Percentiles rank a stretch among this genome's conserved stretches.
These are phyloP conservation scores for Przewalskia tangutica DNA, from an alignment of 257 asterid species.

Conservation along the genomic window DNA sequence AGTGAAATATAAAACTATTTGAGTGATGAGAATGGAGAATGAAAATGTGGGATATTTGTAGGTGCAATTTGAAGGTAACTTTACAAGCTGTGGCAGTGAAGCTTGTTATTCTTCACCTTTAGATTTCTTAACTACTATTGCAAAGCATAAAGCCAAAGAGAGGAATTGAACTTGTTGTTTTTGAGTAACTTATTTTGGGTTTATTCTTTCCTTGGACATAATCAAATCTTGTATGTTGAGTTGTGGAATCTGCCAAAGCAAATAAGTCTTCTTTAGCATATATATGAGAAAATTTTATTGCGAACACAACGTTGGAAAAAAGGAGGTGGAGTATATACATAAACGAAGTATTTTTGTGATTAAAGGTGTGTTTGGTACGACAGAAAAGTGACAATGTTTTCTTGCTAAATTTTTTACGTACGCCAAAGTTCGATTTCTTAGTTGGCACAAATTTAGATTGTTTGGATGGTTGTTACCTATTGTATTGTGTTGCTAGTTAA, in stretches of 20 bases:
- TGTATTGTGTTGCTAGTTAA: too few species aligned
- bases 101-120: conserved; percentile 23
- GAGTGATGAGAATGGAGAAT: not conserved
- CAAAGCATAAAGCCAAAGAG: conserved; percentile 34
- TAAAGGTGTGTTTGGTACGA: not conserved
- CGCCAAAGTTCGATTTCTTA: too few species aligned
- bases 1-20: not conserved
- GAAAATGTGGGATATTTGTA: conserved; percentile 39
- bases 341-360: not conserved
- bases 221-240: conserved; percentile 32
- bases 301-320: not conserved
- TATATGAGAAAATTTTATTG: not conserved
- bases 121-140: conserved; percentile 39
- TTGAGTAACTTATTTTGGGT: conserved; percentile 6
- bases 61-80: conserved; percentile 18
- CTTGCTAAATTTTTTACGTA: too few species aligned
- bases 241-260: conserved; percentile 23
- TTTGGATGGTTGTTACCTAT: too few species aligned
- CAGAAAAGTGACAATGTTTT: too few species aligned
- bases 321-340: not conserved
- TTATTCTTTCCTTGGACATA: conserved; percentile 57
- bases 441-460: too few species aligned
- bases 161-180: not conserved
- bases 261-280: not conserved
- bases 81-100: conserved; percentile 37